Percentiles rank a stretch among this genome's conserved stretches.
Evolutionary conservation across 2,329 filamentous ascomycete species (phyloP).

Genomic region (Rasamsonia emersonii): DNA sequence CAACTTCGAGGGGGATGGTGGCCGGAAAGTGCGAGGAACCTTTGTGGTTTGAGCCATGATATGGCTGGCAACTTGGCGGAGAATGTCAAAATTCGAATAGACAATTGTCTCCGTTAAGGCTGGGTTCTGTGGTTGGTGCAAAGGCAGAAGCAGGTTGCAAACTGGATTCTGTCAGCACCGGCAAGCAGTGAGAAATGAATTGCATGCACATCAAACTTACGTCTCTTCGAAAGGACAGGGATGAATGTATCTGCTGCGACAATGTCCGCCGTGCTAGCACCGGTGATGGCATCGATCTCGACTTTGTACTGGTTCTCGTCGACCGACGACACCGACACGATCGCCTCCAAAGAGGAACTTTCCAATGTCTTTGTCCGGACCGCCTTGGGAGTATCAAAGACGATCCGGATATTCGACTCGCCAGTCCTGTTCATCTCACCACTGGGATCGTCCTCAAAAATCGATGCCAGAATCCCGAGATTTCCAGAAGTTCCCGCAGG

Average conservation of each 20-base stretch:
- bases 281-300: conserved; percentile 57
- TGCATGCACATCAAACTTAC: conserved; percentile 40
- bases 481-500: conserved; percentile 52
- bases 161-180: conserved; percentile 40
- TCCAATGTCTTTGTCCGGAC: conserved; percentile 21
- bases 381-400: conserved; percentile 27
- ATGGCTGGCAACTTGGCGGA: conserved; percentile 60
- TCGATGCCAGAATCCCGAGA: conserved; percentile 42
- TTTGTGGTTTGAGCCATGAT: conserved; percentile 57
- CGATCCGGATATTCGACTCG: conserved; percentile 26
- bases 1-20: conserved; percentile 82
- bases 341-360: conserved; percentile 32
- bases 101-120: conserved; percentile 55
- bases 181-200: conserved; percentile 1
- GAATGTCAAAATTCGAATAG: conserved; percentile 66
- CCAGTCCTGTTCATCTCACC: conserved; percentile 43
- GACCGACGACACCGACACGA: conserved; percentile 62
- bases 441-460: conserved; percentile 36
- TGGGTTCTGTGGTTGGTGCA: conserved; percentile 53
- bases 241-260: conserved; percentile 65
- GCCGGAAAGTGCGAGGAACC: conserved; percentile 54
- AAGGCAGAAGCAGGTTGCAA: conserved; percentile 60
- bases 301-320: conserved; percentile 51
- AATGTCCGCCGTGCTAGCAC: conserved; percentile 64
- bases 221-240: conserved; percentile 62